phyloP scores from a whole-genome alignment of 352 stramenopile genomes.

The Globisporangium nodosum region DNA sequence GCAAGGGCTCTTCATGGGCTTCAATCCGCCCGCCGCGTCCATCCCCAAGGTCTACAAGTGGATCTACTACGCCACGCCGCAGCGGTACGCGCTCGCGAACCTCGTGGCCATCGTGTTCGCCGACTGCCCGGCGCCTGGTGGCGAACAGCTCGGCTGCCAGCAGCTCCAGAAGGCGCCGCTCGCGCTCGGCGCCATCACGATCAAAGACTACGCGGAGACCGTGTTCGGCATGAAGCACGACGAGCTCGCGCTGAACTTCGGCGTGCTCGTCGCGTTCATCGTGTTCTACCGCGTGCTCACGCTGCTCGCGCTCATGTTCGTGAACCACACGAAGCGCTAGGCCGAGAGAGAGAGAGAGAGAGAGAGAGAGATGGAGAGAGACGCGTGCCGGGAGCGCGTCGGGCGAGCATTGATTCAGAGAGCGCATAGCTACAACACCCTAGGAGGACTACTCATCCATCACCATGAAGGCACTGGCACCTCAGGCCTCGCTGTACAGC shows the following conservation, averaged over 20 bases:
- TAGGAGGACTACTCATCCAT: no score
- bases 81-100: constrained; percentile 29
- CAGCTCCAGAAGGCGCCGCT: no score
- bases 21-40: constrained; percentile 29
- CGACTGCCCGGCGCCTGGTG: constrained; percentile 32
- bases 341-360: background rate
- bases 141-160: constrained; percentile 21
- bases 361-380: no score
- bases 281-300: constrained; percentile 36
- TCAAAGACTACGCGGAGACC: constrained; percentile 29
- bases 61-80: constrained; percentile 28
- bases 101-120: constrained; percentile 36
- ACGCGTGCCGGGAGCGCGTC: no score
- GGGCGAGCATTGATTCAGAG: no score
- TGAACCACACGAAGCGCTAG: constrained; percentile 21
- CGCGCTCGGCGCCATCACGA: constrained; percentile 18
- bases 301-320: constrained; percentile 30
- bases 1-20: constrained; percentile 27
- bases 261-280: constrained; percentile 26
- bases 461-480: no score
- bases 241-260: constrained; percentile 15
- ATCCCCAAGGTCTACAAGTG: constrained; percentile 40
- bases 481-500: no score
- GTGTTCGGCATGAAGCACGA: constrained; percentile 28
- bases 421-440: no score